Percentiles rank a stretch among this genome's conserved stretches.
phyloP scores from a whole-genome alignment of 345 rosid genomes.

The Bretschneidera sinensis region DNA sequence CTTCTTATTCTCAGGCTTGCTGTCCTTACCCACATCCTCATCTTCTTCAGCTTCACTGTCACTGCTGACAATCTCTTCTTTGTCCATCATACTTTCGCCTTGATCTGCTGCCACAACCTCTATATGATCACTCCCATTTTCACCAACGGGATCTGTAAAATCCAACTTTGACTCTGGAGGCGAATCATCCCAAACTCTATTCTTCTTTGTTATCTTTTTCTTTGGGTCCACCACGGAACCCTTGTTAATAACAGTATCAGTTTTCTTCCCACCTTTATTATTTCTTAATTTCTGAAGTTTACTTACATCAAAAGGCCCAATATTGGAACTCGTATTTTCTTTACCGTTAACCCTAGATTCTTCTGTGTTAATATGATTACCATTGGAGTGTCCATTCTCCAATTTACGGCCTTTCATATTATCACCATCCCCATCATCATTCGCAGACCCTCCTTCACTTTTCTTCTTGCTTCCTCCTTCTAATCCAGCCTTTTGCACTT shows the following conservation, averaged over 20 bases:
- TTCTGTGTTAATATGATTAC: slow-evolving; percentile 29
- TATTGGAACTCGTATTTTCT: slow-evolving; percentile 66
- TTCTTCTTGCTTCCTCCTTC: slow-evolving; percentile 57
- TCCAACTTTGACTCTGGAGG: slow-evolving; percentile 74
- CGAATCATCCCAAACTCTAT: slow-evolving; percentile 93
- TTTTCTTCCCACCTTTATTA: slow-evolving; percentile 86
- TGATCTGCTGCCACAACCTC: slow-evolving; percentile 71
- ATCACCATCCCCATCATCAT: slow-evolving; percentile 55
- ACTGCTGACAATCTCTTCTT: slow-evolving; percentile 82
- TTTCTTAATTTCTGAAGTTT: slow-evolving; percentile 83
- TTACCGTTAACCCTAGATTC: slow-evolving; percentile 64
- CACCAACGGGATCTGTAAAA: slow-evolving; percentile 67
- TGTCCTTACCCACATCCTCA: slow-evolving; percentile 52
- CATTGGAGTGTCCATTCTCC: slow-evolving; percentile 67
- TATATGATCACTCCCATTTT: slow-evolving; percentile 44
- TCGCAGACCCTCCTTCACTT: slow-evolving; percentile 29
- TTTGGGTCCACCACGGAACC: slow-evolving; percentile 71
- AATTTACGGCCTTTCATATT: slow-evolving; percentile 37
- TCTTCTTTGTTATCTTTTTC: slow-evolving; percentile 73
- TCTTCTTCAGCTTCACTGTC: slow-evolving; percentile 83
- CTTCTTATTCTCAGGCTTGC: slow-evolving; percentile 69
- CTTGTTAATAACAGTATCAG: slow-evolving; percentile 65
- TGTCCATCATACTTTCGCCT: slow-evolving; percentile 99
- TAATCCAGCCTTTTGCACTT: slow-evolving; percentile 42
- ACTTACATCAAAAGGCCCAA: slow-evolving; percentile 78